Percentiles rank a stretch among this genome's conserved stretches.
phyloP scores from a whole-genome alignment of 1,284 basidiomycete species.

The Cutaneotrichosporon cutaneum region DNA sequence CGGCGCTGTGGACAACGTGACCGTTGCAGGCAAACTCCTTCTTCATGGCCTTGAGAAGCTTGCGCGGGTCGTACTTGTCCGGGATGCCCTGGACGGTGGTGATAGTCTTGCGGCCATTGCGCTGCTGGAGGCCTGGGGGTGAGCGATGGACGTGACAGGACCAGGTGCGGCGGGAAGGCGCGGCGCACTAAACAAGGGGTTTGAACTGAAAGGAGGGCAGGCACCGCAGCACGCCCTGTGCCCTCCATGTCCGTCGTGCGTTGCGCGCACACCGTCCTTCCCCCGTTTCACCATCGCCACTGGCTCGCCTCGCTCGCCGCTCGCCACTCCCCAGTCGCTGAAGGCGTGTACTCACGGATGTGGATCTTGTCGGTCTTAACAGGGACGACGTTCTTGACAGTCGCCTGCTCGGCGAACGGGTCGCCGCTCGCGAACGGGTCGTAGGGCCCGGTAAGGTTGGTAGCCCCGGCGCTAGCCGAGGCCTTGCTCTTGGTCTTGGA shows the following conservation, averaged over 20 bases:
- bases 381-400: conserved; percentile 46
- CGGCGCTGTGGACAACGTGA: conserved; percentile 67
- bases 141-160: neutral
- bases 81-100: conserved; percentile 97
- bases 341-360: conserved; percentile 62
- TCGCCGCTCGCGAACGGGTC: conserved; percentile 84
- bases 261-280: neutral
- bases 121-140: conserved; percentile 76
- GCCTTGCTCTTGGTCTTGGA: conserved; percentile 48
- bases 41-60: conserved; percentile 98
- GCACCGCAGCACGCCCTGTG: neutral
- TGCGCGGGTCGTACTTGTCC: conserved; percentile 96
- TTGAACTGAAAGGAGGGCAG: neutral
- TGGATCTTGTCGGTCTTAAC: conserved; percentile 79
- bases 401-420: conserved; percentile 59
- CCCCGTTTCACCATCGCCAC: neutral
- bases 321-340: neutral
- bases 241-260: neutral
- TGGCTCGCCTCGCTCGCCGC: neutral
- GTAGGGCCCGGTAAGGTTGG: conserved; percentile 60
- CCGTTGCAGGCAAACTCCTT: conserved; percentile 99
- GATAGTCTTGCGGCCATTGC: conserved; percentile 98
- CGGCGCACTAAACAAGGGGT: neutral
- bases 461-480: conserved; percentile 42
- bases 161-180: too few species aligned